Evolutionary conservation across 75 land plant species (phyloP).

Genomic region (Pinus albicaulis): DNA sequence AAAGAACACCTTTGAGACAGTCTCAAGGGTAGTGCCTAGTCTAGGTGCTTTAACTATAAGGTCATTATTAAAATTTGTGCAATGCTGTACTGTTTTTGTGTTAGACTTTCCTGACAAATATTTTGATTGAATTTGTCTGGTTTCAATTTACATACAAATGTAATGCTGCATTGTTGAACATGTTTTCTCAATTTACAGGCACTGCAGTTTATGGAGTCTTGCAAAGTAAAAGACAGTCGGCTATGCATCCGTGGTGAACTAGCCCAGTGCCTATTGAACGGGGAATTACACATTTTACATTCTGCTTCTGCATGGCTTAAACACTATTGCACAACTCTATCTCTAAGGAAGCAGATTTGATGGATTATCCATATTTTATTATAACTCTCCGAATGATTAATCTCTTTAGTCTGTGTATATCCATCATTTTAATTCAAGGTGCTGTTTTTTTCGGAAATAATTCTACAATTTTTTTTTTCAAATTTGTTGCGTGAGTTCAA

Average conservation of each 20-base stretch:
- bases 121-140: background rate
- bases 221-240: conserved; percentile 10
- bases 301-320: conserved; percentile 74
- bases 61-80: background rate
- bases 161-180: background rate
- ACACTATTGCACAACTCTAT: conserved; percentile 33
- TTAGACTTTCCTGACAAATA: background rate
- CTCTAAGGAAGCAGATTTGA: conserved; percentile 11
- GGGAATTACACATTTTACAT: conserved; percentile 69
- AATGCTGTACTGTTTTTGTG: background rate
- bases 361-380: conserved; percentile 6
- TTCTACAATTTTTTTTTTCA: too few relatives aligned
- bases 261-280: conserved; percentile 59
- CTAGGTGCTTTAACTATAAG: background rate
- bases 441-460: background rate
- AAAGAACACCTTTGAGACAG: background rate
- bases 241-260: conserved; percentile 27
- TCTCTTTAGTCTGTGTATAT: background rate
- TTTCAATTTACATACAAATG: background rate
- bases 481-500: background rate
- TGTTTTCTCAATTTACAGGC: conserved; percentile 10
- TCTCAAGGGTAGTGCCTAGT: background rate
- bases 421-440: background rate
- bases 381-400: background rate
- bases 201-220: conserved; percentile 31